Evolutionary conservation across 331 rosid genomes (phyloP), one percentile per base, ranked within the genome.

Genomic region (Quercus lobata): DNA sequence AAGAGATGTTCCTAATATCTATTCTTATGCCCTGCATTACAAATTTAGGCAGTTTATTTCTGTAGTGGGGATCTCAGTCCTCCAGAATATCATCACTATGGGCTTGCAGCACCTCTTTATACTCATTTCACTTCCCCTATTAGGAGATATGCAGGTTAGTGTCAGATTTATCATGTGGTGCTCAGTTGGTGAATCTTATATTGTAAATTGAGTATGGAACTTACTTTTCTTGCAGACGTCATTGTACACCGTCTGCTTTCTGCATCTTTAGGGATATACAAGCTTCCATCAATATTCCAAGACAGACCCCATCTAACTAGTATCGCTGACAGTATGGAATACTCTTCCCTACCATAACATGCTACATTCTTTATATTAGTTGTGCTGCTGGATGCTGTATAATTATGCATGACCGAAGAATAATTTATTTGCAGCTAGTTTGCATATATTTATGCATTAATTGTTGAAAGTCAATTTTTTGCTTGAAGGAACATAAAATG

Each of bases 51-150:
- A 3, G 97, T 96, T 82, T 96, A 96, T 88, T 93, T 93, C 84
- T 91, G 94, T 84, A 96, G 98, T 32, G 99, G 97, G 80, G 99
- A 96, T 80, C 97, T 96, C 70, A 93, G 91, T 79, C 97, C 91
- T 66, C 94, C 93, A 25, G 99, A 96, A 87, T 96, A 91, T 87
- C 94, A 84, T 78, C 99, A 96, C 84, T 96, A 93, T 76, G 99
- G 99, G 84, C 99, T 96, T 83, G 98, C 99, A 75, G 84, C 99
- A 7, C 87, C 91, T 78, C 65, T 96, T 7, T 96, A 96, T 85
- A 96, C 99, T 57, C 99, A 96, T 86, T 96, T 96, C 87, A 96
- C 99, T 54, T 96, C 99, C 62, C 99, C 99, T 32, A 96, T 96
- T 34, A 92, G 99, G 83, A 88, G 99, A 91, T 96, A 91, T 76